Evolutionary conservation across 2,329 filamentous ascomycete genomes (phyloP).

Genomic region (Aspergillus ustus): DNA sequence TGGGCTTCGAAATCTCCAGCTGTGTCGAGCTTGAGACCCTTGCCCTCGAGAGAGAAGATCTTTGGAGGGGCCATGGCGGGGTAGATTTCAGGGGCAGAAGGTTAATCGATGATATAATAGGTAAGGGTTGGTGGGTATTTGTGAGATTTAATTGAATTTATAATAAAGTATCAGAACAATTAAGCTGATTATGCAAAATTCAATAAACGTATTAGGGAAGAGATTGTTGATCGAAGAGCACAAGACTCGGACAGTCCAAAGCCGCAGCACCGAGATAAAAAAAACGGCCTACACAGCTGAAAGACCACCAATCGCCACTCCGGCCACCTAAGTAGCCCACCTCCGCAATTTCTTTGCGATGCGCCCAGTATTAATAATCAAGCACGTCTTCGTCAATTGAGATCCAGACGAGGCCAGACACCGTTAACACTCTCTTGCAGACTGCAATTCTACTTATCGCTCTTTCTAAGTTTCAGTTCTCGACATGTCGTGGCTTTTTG

Average conservation of each 20-base stretch:
- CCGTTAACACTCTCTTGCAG: background rate
- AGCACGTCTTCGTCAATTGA: constrained; percentile 15
- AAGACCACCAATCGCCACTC: constrained; percentile 22
- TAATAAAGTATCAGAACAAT: constrained; percentile 6
- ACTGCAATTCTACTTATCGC: constrained; percentile 6
- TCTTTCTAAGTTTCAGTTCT: background rate
- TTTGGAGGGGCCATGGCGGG: constrained; percentile 59
- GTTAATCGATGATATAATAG: constrained; percentile 5
- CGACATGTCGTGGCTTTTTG: constrained; percentile 43
- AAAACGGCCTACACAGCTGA: constrained; percentile 10
- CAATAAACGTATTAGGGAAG: constrained; percentile 5
- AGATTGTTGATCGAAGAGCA: constrained; percentile 1
- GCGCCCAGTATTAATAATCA: constrained; percentile 27
- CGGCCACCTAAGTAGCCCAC: constrained; percentile 27
- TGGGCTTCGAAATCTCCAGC: constrained; percentile 85
- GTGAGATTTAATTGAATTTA: background rate
- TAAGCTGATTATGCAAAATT: constrained; percentile 6
- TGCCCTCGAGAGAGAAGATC: constrained; percentile 86
- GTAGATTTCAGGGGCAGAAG: constrained; percentile 33
- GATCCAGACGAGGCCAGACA: too few relatives aligned
- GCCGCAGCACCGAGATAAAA: constrained; percentile 9
- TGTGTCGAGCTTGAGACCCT: constrained; percentile 88
- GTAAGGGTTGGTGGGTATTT: background rate
- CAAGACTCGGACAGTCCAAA: background rate
- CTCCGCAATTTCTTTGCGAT: constrained; percentile 20